Evolutionary conservation across 106 monocot species (phyloP).

Genomic region (Phalaenopsis equestris): DNA sequence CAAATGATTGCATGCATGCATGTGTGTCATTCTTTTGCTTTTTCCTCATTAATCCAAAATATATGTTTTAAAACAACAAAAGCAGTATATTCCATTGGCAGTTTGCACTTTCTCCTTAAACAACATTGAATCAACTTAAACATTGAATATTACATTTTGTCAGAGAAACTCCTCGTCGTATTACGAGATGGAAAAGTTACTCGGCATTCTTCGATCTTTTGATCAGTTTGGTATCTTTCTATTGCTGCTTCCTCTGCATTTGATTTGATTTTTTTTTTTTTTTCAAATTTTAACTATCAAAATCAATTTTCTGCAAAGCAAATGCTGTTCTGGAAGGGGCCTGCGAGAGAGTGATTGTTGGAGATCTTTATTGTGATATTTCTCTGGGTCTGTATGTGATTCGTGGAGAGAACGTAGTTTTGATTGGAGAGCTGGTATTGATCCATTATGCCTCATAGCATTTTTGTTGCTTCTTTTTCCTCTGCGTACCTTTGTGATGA

Average conservation of each 20-base stretch:
- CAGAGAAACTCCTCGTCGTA: conserved; percentile 92
- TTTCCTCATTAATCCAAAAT: neutral
- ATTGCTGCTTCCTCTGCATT: neutral
- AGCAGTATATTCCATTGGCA: neutral
- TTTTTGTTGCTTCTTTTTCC: neutral
- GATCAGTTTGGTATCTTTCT: conserved; percentile 86
- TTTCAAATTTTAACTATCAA: neutral
- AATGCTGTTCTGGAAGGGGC: conserved; percentile 96
- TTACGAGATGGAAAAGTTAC: conserved; percentile 87
- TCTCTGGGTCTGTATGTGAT: conserved; percentile 91
- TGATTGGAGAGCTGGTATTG: conserved; percentile 91
- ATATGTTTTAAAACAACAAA: neutral
- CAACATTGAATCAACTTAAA: neutral
- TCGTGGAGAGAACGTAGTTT: conserved; percentile 88
- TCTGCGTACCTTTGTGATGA: conserved; percentile 2
- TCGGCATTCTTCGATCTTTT: conserved; percentile 95
- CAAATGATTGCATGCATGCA: no score
- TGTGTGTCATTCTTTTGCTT: no score
- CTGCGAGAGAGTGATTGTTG: conserved; percentile 88
- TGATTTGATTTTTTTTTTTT: neutral
- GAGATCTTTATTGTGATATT: conserved; percentile 85
- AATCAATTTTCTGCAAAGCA: conserved; percentile 30
- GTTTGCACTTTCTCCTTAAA: neutral
- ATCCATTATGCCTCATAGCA: conserved; percentile 1
- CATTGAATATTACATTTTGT: neutral